A percentile compares a stretch with the other conserved stretches of the same genome.
phyloP scores from a whole-genome alignment of 768 basidiomycete genomes.

The Trametes meyenii region DNA sequence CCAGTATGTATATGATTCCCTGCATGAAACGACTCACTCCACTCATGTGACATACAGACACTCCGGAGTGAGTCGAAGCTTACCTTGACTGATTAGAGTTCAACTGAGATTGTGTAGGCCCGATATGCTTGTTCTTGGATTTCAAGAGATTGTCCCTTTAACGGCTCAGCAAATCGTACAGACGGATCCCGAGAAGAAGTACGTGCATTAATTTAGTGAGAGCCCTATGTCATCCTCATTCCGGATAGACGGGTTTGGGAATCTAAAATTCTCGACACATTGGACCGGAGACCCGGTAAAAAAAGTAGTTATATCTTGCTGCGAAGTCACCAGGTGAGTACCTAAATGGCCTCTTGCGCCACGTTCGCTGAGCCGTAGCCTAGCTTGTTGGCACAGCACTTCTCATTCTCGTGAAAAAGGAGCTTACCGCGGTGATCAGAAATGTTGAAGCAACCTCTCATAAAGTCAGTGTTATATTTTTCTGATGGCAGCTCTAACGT shows the following conservation, averaged over 20 bases:
- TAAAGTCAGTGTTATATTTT: conserved; percentile 62
- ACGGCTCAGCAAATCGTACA: conserved; percentile 98
- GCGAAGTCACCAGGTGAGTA: conserved; percentile 84
- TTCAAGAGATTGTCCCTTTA: conserved; percentile 97
- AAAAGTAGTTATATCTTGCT: conserved; percentile 80
- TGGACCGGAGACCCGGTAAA: conserved; percentile 70
- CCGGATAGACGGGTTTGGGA: conserved; percentile 84
- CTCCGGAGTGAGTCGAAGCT: conserved; percentile 50
- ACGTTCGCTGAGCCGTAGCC: conserved; percentile 5
- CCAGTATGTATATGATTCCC: conserved; percentile 53
- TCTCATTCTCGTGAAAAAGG: conserved; percentile 79
- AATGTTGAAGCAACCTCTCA: conserved; percentile 91
- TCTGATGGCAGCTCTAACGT: neutral
- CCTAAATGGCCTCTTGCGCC: neutral
- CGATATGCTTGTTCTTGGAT: conserved; percentile 88
- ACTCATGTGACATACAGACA: conserved; percentile 28
- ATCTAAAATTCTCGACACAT: conserved; percentile 72
- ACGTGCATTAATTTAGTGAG: neutral
- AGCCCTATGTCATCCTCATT: neutral
- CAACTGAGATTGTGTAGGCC: conserved; percentile 50
- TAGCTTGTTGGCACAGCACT: conserved; percentile 95
- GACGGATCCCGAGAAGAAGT: conserved; percentile 93
- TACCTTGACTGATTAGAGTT: neutral
- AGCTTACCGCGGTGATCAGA: conserved; percentile 76
- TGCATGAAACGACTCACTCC: neutral